Percentiles rank a stretch among this genome's conserved stretches.
Evolutionary conservation across 306 rosid species (phyloP).

Genomic region (Quercus glauca): DNA sequence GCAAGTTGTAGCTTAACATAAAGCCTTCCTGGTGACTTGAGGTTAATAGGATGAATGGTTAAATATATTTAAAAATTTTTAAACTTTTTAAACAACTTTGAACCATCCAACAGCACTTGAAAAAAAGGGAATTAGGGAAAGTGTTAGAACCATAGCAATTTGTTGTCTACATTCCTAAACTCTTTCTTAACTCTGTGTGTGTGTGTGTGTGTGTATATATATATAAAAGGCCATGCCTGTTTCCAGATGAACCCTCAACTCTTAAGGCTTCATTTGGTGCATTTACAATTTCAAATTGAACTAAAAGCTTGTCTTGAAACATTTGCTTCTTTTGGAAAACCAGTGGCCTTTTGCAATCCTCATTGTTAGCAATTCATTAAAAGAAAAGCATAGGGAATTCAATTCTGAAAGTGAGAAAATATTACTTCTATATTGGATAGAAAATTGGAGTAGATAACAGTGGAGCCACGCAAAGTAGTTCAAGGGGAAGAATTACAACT

Average conservation of each 20-base stretch:
- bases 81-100: too few relatives aligned
- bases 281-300: neutral
- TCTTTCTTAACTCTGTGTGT: too few relatives aligned
- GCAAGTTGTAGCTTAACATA: neutral
- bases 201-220: too few relatives aligned
- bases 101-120: too few relatives aligned
- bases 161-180: too few relatives aligned
- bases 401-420: neutral
- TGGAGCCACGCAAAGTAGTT: neutral
- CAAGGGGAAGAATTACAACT: neutral
- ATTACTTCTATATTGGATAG: neutral
- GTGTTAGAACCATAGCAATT: too few relatives aligned
- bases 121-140: too few relatives aligned
- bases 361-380: neutral
- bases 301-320: neutral
- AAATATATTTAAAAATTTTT: too few relatives aligned
- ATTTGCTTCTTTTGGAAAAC: neutral
- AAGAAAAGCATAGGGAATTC: neutral
- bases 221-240: too few relatives aligned
- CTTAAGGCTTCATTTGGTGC: neutral
- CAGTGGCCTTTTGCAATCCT: neutral
- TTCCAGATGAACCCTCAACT: too few relatives aligned
- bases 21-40: too few relatives aligned
- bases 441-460: neutral
- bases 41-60: too few relatives aligned